Evolutionary conservation across 805 yeast genomes (phyloP).

Genomic region (Ogataea glucozyma): DNA sequence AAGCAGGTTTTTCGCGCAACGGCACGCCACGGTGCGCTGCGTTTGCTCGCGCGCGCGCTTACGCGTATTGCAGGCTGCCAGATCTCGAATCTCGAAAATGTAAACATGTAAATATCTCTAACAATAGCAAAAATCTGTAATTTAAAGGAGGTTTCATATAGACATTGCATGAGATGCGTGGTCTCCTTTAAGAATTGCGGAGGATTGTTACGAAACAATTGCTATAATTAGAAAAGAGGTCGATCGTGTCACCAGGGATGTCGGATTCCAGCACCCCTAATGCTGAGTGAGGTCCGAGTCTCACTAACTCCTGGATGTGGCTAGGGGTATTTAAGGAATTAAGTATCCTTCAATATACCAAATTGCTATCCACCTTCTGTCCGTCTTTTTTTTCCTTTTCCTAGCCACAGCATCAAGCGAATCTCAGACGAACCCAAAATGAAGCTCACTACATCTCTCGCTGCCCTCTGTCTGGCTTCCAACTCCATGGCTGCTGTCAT

Average conservation of each 20-base stretch:
- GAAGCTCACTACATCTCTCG: conserved; percentile 42
- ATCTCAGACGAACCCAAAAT: conserved; percentile 26
- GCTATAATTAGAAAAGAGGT: conserved; percentile 13
- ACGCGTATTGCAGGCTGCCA: background rate
- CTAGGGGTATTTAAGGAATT: conserved; percentile 6
- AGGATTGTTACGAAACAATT: conserved; percentile 10
- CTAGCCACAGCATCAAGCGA: conserved; percentile 5
- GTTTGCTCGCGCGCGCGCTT: background rate
- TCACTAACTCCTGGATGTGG: no score
- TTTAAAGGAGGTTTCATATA: conserved; percentile 18
- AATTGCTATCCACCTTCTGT: no score
- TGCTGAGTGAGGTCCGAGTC: no score
- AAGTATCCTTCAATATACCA: no score
- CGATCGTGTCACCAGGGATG: no score
- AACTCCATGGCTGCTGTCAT: conserved; percentile 54
- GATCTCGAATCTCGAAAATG: conserved; percentile 6
- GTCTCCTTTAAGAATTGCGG: conserved; percentile 8
- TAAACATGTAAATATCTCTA: background rate
- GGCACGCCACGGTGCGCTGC: background rate
- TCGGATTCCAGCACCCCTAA: no score
- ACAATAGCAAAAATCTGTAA: conserved; percentile 1
- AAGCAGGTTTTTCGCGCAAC: background rate
- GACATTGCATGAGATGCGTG: conserved; percentile 7
- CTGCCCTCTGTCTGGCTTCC: conserved; percentile 43
- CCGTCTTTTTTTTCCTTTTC: background rate